A percentile compares a stretch with the other conserved stretches of the same genome.
These are phyloP conservation scores for Globisporangium iwayamae DNA, from an alignment of 352 stramenopile genomes.

Conservation along the genomic window DNA sequence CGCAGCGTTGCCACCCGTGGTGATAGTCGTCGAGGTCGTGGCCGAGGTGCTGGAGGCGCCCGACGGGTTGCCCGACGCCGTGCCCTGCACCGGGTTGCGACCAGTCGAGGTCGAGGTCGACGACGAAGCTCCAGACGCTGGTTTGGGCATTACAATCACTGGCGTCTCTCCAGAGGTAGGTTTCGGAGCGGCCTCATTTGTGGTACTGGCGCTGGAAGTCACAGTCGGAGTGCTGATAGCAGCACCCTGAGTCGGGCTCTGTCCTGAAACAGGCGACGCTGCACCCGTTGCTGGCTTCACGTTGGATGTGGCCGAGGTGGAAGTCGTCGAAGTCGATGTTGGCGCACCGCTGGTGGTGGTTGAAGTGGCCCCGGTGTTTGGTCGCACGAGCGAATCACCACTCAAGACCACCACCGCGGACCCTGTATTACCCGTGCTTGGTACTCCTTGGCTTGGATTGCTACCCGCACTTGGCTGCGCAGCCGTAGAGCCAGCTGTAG, in stretches of 20 bases:
- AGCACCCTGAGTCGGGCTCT: neutral
- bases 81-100: neutral
- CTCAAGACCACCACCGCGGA: neutral
- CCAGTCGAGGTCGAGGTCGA: neutral
- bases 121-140: neutral
- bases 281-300: conserved; percentile 5
- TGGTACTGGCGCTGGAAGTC: neutral
- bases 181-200: no score
- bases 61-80: neutral
- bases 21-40: neutral
- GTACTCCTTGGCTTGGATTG: neutral
- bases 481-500: neutral
- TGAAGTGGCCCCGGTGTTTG: neutral
- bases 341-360: neutral
- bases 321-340: conserved; percentile 1
- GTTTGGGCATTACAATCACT: neutral
- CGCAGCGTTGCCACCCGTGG: neutral
- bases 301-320: neutral
- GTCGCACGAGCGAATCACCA: neutral
- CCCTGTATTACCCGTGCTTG: neutral
- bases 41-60: neutral
- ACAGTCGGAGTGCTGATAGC: neutral
- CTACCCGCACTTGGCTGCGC: neutral
- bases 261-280: neutral
- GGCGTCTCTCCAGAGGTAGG: no score